Percentiles rank a stretch among this genome's conserved stretches.
phyloP scores from a whole-genome alignment of 2,329 filamentous ascomycete species.

The Talaromyces sp. region DNA sequence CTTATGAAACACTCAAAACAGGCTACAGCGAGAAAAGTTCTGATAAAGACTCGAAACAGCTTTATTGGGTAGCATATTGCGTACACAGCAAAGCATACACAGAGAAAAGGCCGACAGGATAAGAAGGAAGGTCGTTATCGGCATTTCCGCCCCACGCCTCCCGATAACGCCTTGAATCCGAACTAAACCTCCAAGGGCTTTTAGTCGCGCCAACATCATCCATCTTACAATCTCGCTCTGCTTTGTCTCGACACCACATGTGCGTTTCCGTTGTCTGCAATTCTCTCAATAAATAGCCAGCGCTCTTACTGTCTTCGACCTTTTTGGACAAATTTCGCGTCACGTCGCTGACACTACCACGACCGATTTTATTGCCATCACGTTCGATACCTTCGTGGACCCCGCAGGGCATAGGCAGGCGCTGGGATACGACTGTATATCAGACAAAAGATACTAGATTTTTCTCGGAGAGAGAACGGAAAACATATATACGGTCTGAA shows the following conservation, averaged over 20 bases:
- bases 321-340: background rate
- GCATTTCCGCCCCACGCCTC: background rate
- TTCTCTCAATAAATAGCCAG: background rate
- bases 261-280: background rate
- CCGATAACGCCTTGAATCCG: background rate
- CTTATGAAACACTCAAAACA: background rate
- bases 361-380: background rate
- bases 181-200: constrained; percentile 4
- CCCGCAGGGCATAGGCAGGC: background rate
- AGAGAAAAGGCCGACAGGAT: background rate
- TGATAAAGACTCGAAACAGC: background rate
- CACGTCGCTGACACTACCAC: background rate
- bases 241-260: background rate
- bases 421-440: background rate
- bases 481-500: background rate
- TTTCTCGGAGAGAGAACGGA: background rate
- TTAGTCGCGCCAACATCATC: constrained; percentile 3
- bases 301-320: background rate
- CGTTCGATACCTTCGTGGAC: background rate
- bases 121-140: background rate
- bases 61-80: background rate
- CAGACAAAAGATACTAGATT: background rate
- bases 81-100: background rate
- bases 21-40: background rate
- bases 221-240: background rate